Conservation (phyloP, 306 rosid species). For the Ormosia emarginata region DNA sequence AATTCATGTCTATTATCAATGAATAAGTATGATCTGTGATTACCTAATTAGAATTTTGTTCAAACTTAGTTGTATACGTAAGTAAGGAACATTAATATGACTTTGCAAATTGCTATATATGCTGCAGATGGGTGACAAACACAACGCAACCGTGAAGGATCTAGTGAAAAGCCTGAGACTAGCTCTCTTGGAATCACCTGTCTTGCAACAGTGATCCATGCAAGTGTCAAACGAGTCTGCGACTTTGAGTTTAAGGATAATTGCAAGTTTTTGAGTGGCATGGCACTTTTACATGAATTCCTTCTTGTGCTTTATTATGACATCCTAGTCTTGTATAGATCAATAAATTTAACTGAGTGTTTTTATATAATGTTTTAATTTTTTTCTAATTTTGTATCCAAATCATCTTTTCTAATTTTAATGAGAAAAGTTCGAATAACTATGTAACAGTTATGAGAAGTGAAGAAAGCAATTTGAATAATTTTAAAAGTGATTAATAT, state of each 20-base stretch:
- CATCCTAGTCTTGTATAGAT: background rate
- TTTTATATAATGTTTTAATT: too few relatives aligned
- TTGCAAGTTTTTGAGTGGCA: background rate
- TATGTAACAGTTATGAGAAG: too few relatives aligned
- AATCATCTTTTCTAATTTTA: background rate
- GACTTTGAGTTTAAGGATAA: background rate
- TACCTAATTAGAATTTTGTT: background rate
- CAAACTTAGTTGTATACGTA: background rate
- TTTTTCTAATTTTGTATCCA: too few relatives aligned
- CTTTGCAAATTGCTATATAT: background rate
- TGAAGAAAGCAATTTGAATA: too few relatives aligned
- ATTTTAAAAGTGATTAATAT: too few relatives aligned
- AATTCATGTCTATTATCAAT: background rate
- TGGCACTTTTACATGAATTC: background rate
- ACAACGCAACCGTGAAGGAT: background rate
- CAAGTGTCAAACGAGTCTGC: background rate
- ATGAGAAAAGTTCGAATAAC: too few relatives aligned
- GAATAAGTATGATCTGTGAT: background rate
- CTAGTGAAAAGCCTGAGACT: slow-evolving; percentile 8
- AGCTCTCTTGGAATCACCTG: background rate
- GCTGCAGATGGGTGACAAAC: slow-evolving; percentile 6
- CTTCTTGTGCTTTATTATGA: background rate
- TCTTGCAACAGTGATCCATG: background rate
- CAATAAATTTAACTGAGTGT: background rate
- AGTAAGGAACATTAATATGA: background rate